phyloP scores from a whole-genome alignment of 1,284 basidiomycete genomes.

The Puccinia triticina region DNA sequence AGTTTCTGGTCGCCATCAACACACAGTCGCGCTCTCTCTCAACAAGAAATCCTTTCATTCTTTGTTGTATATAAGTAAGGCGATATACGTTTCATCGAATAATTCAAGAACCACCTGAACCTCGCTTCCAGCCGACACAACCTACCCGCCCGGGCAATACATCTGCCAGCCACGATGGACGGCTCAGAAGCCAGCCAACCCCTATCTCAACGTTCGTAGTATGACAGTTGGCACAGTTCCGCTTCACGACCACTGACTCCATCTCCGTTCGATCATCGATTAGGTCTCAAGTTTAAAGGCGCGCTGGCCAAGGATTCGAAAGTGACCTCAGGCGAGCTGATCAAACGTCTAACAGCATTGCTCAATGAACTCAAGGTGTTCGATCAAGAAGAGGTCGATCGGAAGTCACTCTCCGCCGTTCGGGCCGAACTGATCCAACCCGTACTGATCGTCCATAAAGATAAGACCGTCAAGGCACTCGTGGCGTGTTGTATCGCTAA shows the following conservation, averaged over 20 bases:
- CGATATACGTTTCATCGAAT: background rate
- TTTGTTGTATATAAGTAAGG: too few relatives aligned
- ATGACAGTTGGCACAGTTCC: background rate
- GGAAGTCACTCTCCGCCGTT: slow-evolving; percentile 70
- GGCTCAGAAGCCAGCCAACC: slow-evolving; percentile 23
- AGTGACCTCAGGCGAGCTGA: slow-evolving; percentile 28
- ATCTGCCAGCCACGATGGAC: background rate
- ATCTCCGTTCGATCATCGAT: background rate
- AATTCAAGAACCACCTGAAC: background rate
- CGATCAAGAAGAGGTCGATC: slow-evolving; percentile 85
- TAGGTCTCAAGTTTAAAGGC: slow-evolving; percentile 44
- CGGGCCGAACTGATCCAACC: slow-evolving; percentile 79
- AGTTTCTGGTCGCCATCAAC: slow-evolving; percentile 10
- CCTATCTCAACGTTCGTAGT: slow-evolving; percentile 18
- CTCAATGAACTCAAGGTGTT: slow-evolving; percentile 78
- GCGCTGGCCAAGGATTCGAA: slow-evolving; percentile 35
- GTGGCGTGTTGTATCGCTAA: slow-evolving; percentile 93
- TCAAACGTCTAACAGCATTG: slow-evolving; percentile 62
- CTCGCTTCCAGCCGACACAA: background rate
- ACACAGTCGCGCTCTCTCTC: too few relatives aligned
- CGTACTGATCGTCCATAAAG: slow-evolving; percentile 85
- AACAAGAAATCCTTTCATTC: too few relatives aligned
- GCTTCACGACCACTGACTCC: background rate
- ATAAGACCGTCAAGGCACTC: slow-evolving; percentile 89
- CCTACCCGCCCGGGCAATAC: too few relatives aligned